Evolutionary conservation across 192 early-diverging fungal species (phyloP).

Genomic region (Linderina pennispora): DNA sequence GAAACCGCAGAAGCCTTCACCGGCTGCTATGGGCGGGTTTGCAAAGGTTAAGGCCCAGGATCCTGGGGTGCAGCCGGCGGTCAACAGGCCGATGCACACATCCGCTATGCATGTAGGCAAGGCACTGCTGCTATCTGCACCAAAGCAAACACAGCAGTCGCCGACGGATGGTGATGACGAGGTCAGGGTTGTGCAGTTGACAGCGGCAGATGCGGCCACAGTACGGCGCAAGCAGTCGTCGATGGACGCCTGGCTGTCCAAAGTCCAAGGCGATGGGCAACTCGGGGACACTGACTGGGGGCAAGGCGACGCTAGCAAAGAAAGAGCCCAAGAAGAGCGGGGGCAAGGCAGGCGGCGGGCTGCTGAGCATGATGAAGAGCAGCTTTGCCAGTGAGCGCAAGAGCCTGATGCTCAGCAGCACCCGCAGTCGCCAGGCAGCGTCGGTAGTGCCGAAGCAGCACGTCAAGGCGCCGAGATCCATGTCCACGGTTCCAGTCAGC

Average conservation of each 20-base stretch:
- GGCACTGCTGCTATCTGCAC: too few relatives aligned
- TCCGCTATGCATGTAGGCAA: too few relatives aligned
- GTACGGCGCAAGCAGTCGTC: conserved; percentile 18
- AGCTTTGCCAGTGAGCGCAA: conserved; percentile 15
- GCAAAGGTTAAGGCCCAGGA: too few relatives aligned
- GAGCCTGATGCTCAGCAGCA: neutral
- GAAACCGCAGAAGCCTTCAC: too few relatives aligned
- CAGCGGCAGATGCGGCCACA: conserved; percentile 3
- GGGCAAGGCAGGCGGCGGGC: neutral
- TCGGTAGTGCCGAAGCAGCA: conserved; percentile 19
- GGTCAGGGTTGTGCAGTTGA: conserved; percentile 7
- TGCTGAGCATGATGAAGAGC: conserved; percentile 19
- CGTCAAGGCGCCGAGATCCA: conserved; percentile 28
- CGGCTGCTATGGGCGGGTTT: too few relatives aligned
- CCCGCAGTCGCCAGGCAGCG: neutral
- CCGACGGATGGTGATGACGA: neutral
- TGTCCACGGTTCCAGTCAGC: conserved; percentile 15
- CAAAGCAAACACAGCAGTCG: neutral
- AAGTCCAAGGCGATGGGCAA: neutral
- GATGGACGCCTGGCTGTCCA: conserved; percentile 20
- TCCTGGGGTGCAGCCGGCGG: too few relatives aligned
- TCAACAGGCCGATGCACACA: too few relatives aligned
- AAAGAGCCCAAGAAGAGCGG: too few relatives aligned
- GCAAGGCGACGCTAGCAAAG: neutral
- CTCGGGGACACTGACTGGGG: neutral